These are phyloP conservation scores for Stephanodiscus triporus DNA, from an alignment of 108 stramenopile genomes.

Conservation along the genomic window DNA sequence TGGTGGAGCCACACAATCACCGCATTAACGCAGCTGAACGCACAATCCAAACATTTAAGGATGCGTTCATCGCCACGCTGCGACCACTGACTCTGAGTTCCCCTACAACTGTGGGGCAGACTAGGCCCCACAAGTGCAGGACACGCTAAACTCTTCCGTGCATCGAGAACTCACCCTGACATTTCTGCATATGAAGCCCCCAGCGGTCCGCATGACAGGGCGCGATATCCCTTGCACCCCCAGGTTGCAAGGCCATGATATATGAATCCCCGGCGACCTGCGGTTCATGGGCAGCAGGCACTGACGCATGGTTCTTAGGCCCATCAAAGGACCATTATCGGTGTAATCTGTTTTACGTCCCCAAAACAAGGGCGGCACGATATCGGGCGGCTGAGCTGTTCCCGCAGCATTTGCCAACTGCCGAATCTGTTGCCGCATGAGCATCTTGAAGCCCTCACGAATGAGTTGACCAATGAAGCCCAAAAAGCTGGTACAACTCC, in stretches of 20 bases:
- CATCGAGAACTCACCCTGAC: constrained; percentile 30
- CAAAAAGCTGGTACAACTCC: too few species aligned
- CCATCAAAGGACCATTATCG: constrained; percentile 59
- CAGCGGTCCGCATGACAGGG: constrained; percentile 14
- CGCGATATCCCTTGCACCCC: not conserved
- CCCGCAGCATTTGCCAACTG: constrained; percentile 16
- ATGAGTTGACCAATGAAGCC: too few species aligned
- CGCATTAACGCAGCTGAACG: constrained; percentile 35
- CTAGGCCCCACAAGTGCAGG: constrained; percentile 35
- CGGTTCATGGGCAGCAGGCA: constrained; percentile 35
- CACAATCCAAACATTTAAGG: constrained; percentile 45
- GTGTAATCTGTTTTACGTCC: constrained; percentile 35
- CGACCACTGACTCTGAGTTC: constrained; percentile 21
- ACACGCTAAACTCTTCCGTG: constrained; percentile 45
- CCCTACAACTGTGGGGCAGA: constrained; percentile 36
- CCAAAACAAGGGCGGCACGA: constrained; percentile 27
- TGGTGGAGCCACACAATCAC: constrained; percentile 19
- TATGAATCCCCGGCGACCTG: constrained; percentile 17
- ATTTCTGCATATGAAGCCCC: constrained; percentile 27
- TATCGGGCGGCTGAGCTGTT: constrained; percentile 40
- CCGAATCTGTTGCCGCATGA: too few species aligned
- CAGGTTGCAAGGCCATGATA: constrained; percentile 28
- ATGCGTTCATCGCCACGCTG: constrained; percentile 23
- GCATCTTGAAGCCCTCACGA: too few species aligned
- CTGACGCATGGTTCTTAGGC: constrained; percentile 54